Evolutionary conservation across 306 rosid species (phyloP).

Genomic region (Erythrophleum fordii): DNA sequence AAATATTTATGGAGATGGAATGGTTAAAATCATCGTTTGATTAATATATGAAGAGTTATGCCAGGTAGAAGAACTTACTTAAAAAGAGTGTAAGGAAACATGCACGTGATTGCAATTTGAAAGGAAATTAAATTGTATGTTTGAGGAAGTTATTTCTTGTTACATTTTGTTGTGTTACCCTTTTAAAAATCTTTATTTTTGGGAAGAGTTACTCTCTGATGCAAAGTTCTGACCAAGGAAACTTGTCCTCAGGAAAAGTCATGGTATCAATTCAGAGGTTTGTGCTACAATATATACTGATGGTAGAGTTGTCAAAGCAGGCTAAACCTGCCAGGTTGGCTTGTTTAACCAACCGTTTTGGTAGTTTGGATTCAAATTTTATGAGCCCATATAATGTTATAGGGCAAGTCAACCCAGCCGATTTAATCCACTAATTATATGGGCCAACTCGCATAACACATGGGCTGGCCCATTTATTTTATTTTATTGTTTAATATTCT

Average conservation of each 20-base stretch:
- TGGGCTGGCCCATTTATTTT: no score
- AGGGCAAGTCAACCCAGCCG: no score
- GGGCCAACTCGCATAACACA: no score
- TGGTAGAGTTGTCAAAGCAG: neutral
- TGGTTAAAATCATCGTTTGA: neutral
- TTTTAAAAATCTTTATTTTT: neutral
- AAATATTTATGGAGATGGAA: neutral
- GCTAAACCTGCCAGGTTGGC: no score
- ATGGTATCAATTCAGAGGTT: neutral
- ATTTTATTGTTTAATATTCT: no score
- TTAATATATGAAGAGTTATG: neutral
- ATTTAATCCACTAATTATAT: no score
- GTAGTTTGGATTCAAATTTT: no score
- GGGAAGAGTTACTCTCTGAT: neutral
- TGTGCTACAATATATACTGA: neutral
- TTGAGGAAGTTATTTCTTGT: neutral
- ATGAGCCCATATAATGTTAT: no score
- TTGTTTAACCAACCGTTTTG: no score
- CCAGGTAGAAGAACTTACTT: neutral
- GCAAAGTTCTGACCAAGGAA: neutral
- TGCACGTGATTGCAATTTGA: slow-evolving; percentile 2
- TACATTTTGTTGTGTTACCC: neutral
- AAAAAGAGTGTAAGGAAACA: neutral
- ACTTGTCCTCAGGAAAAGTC: neutral
- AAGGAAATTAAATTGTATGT: neutral